Evolutionary conservation across 164 flowering plant species (phyloP), one percentile per base, ranked within the genome.

Genomic region (Liquidambar formosana): DNA sequence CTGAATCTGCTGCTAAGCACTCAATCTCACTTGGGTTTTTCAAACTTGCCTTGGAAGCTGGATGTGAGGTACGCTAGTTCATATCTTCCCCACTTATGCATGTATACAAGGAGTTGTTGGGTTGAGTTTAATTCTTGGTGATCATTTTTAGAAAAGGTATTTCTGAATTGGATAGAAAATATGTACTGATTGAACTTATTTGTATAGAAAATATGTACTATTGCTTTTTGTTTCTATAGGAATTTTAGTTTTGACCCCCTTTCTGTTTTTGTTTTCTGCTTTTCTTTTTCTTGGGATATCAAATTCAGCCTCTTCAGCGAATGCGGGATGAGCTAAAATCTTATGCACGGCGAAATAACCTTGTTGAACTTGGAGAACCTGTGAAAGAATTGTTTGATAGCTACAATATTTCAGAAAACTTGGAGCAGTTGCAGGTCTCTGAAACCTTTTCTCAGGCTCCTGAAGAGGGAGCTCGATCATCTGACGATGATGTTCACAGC

Each of bases 1-100:
- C 99, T 28, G 99, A 93, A 83, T 76, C 92, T 43, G 91, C 86
- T 77, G 83, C 81, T 8, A 93, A 90, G 77, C 99, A 93, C 75
- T 76, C 86, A 2, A 65, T 95, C 67, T 95, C 99, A 38, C 85
- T 95, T 74, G 97, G 92, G 0, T 93, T 95, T 72, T 95, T 95
- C 78, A 95, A 91, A 70, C 96, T 95, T 71, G 99, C 97, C 18
- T 64, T 84, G 12, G 94, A 95, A 59, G 87, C 96, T 46, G 95
- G 93, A 73, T 90, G 96, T 73, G 90, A 95, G 99, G 99, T 95
- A 87, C 54, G 65, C 38, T 0, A 33, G 1, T 57, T n/a, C 57
- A 13, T 45, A 19, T 25, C n/a, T 27, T 58, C 10, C 26, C 4
- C 45, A 23, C 52, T 5, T 25, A 21, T 60, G 28, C 43, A 27